These are phyloP conservation scores for Hymenoscyphus infarciens DNA, from an alignment of 2,329 filamentous ascomycete genomes.

Conservation along the genomic window DNA sequence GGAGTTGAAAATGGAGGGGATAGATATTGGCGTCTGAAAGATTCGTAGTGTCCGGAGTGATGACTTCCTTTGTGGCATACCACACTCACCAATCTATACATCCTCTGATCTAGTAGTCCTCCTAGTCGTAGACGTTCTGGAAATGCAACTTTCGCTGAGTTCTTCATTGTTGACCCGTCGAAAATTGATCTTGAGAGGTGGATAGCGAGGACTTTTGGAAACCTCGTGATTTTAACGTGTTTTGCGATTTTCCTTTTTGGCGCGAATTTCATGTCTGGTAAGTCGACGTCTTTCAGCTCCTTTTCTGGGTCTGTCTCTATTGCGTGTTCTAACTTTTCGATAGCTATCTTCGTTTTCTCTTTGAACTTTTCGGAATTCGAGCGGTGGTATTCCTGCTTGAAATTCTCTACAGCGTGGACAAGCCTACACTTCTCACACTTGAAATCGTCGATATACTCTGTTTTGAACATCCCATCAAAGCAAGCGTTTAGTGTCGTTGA, in stretches of 20 bases:
- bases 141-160: conserved; percentile 89
- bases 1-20: conserved; percentile 79
- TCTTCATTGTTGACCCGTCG: conserved; percentile 80
- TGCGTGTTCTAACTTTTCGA: conserved; percentile 63
- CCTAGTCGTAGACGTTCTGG: conserved; percentile 83
- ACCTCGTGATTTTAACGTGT: conserved; percentile 80
- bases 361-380: conserved; percentile 51
- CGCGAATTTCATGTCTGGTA: conserved; percentile 71
- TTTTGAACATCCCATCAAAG: conserved; percentile 91
- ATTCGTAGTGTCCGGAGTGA: conserved; percentile 95
- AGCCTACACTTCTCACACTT: conserved; percentile 90
- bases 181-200: conserved; percentile 94
- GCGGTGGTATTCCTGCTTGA: conserved; percentile 55
- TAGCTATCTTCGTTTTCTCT: conserved; percentile 51
- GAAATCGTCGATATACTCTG: conserved; percentile 95
- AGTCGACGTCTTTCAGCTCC: conserved; percentile 64
- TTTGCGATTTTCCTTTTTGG: conserved; percentile 83
- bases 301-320: conserved; percentile 80
- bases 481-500: conserved; percentile 81
- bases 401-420: conserved; percentile 67
- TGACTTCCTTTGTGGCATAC: conserved; percentile 96
- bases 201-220: conserved; percentile 86
- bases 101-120: conserved; percentile 70
- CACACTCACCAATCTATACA: conserved; percentile 79
- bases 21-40: conserved; percentile 81